These are phyloP conservation scores for Lactarius vividus DNA, from an alignment of 768 basidiomycete species.

Conservation along the genomic window DNA sequence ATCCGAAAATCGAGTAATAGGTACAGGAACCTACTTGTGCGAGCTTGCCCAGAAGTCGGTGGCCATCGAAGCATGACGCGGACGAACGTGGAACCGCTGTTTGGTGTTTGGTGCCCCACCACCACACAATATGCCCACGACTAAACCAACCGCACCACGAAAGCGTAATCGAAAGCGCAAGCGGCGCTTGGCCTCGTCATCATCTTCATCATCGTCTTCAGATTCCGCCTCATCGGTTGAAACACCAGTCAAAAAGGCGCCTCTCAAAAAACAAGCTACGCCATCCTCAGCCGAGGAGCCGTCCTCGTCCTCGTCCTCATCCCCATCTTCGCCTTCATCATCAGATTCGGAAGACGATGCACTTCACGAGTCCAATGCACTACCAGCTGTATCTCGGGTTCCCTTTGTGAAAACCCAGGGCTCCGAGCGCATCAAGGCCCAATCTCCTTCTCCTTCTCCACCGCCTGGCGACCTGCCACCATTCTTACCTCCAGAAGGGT, in stretches of 20 bases:
- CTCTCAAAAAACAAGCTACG: slow-evolving; percentile 12
- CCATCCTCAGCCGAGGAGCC: slow-evolving; percentile 6
- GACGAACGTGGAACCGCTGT: not conserved
- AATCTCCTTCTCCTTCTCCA: slow-evolving; percentile 37
- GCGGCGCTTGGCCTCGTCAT: slow-evolving; percentile 34
- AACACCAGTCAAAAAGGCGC: slow-evolving; percentile 3
- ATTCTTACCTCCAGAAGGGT: slow-evolving; percentile 45
- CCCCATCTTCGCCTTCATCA: slow-evolving; percentile 24
- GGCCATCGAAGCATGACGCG: slow-evolving; percentile 51
- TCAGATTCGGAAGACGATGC: slow-evolving; percentile 26
- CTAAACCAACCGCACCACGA: slow-evolving; percentile 30
- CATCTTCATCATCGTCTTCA: slow-evolving; percentile 32
- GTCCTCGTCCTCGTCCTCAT: slow-evolving; percentile 23
- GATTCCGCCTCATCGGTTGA: slow-evolving; percentile 25
- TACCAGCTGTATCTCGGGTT: not conserved
- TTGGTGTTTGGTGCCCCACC: not conserved
- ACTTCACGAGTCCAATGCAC: slow-evolving; percentile 1
- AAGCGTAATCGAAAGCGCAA: slow-evolving; percentile 38
- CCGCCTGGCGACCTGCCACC: slow-evolving; percentile 47
- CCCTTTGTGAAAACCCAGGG: slow-evolving; percentile 6
- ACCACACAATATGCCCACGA: slow-evolving; percentile 18
- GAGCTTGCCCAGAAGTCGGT: slow-evolving; percentile 92
- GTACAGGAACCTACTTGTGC: slow-evolving; percentile 55
- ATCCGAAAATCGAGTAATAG: not conserved
- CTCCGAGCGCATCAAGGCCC: slow-evolving; percentile 14